These are phyloP conservation scores for Zygoascus hellenicus DNA, from an alignment of 1,139 yeast species.

Conservation along the genomic window DNA sequence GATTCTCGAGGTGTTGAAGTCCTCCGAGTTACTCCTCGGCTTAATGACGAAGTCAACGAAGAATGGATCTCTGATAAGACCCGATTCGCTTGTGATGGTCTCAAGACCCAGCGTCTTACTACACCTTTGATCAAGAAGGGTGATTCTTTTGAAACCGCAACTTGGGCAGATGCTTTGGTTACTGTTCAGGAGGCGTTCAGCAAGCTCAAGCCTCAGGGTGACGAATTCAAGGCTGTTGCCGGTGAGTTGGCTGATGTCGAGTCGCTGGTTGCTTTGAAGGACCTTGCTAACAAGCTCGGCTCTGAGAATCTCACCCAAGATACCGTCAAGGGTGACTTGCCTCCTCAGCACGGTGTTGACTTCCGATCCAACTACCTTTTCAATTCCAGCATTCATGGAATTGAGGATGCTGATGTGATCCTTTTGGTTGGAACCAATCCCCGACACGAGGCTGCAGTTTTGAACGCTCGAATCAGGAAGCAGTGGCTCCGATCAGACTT, in stretches of 20 bases:
- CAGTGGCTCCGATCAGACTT: slow-evolving; percentile 68
- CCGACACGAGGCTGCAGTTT: slow-evolving; percentile 85
- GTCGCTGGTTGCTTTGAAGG: slow-evolving; percentile 75
- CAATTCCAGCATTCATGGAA: slow-evolving; percentile 73
- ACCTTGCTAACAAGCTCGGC: slow-evolving; percentile 67
- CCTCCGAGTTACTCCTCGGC: slow-evolving; percentile 80
- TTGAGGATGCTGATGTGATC: slow-evolving; percentile 78
- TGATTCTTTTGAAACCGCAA: slow-evolving; percentile 63
- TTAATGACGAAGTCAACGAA: slow-evolving; percentile 82
- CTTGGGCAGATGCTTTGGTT: slow-evolving; percentile 84
- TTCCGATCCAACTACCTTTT: slow-evolving; percentile 74
- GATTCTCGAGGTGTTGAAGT: slow-evolving; percentile 87
- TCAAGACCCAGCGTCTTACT: slow-evolving; percentile 80
- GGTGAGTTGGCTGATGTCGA: slow-evolving; percentile 85
- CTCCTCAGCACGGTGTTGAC: slow-evolving; percentile 67
- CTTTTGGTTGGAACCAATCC: slow-evolving; percentile 82
- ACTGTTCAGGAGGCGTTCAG: slow-evolving; percentile 61
- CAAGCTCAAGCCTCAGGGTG: slow-evolving; percentile 54
- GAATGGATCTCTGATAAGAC: slow-evolving; percentile 92
- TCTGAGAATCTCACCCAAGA: slow-evolving; percentile 81
- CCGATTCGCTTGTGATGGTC: slow-evolving; percentile 80
- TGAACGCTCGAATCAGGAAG: slow-evolving; percentile 79
- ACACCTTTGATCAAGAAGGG: slow-evolving; percentile 73
- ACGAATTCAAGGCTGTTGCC: slow-evolving; percentile 74
- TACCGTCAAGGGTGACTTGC: slow-evolving; percentile 48